These are phyloP conservation scores for Camellia granthamiana DNA, from an alignment of 148 eudicot genomes.

Conservation along the genomic window DNA sequence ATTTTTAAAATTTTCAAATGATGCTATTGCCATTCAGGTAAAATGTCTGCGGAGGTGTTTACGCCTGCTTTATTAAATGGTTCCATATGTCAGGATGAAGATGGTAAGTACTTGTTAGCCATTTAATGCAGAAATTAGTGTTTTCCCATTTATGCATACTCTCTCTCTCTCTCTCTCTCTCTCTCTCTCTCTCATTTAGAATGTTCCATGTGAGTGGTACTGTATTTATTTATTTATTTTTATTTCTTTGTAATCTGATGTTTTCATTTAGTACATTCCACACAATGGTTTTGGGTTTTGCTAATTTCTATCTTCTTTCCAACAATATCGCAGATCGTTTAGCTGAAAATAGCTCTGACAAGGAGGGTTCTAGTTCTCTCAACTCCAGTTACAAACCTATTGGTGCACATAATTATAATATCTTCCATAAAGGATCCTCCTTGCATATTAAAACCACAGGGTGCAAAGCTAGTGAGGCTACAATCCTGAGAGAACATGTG, in stretches of 20 bases:
- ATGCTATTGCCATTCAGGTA: not conserved
- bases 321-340: not conserved
- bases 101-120: not conserved
- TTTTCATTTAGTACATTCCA: not conserved
- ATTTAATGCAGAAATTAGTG: not conserved
- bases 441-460: not conserved
- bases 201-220: not conserved
- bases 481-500: slow-evolving; percentile 10
- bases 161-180: not conserved
- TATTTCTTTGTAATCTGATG: not conserved
- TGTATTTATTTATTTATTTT: not conserved
- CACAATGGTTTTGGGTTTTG: not conserved
- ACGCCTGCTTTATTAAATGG: not conserved
- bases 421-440: not conserved
- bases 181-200: not conserved
- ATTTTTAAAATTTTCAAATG: not conserved
- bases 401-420: not conserved
- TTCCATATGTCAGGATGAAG: not conserved
- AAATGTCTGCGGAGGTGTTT: not conserved
- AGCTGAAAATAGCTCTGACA: slow-evolving; percentile 10
- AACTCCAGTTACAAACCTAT: too few species aligned
- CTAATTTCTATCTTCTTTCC: not conserved
- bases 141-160: not conserved
- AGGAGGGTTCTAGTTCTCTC: not conserved
- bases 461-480: slow-evolving; percentile 5